These are phyloP conservation scores for Fraxinus ornus DNA, from an alignment of 305 asterid genomes.

Conservation along the genomic window DNA sequence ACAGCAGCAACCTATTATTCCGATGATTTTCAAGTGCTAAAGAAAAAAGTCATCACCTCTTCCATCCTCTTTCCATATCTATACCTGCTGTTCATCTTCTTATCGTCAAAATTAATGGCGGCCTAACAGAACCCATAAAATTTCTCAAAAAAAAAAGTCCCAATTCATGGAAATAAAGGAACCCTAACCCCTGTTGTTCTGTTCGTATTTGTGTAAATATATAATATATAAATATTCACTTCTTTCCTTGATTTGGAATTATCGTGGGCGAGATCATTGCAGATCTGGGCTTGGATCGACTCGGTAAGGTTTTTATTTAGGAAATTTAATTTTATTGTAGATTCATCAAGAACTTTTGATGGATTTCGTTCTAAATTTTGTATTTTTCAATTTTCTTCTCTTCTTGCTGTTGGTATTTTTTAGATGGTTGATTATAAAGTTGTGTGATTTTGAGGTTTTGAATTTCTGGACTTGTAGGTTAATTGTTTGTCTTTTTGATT, in stretches of 20 bases:
- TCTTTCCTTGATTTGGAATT: slow-evolving; percentile 17
- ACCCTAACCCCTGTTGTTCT: slow-evolving; percentile 26
- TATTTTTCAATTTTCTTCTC: not conserved
- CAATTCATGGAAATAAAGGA: slow-evolving; percentile 13
- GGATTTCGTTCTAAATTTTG: not conserved
- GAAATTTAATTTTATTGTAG: not conserved
- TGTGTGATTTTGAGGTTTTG: slow-evolving; percentile 6
- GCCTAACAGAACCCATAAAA: not conserved
- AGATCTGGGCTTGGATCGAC: slow-evolving; percentile 31
- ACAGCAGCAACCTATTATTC: not conserved
- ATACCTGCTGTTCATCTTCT: not conserved
- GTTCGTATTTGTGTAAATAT: not conserved
- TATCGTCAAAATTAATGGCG: not conserved
- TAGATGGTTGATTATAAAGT: not conserved
- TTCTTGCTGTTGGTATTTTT: not conserved
- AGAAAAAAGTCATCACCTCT: not conserved
- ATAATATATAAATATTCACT: not conserved
- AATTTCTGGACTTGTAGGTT: not conserved
- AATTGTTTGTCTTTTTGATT: not conserved
- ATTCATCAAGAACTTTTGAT: slow-evolving; percentile 5
- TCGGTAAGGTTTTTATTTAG: slow-evolving; percentile 22
- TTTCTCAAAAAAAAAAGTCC: not conserved
- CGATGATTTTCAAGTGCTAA: not conserved
- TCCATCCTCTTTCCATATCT: not conserved
- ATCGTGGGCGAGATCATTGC: slow-evolving; percentile 29